Conservation (phyloP, 331 rosid species). For the Acacia concinna region DNA sequence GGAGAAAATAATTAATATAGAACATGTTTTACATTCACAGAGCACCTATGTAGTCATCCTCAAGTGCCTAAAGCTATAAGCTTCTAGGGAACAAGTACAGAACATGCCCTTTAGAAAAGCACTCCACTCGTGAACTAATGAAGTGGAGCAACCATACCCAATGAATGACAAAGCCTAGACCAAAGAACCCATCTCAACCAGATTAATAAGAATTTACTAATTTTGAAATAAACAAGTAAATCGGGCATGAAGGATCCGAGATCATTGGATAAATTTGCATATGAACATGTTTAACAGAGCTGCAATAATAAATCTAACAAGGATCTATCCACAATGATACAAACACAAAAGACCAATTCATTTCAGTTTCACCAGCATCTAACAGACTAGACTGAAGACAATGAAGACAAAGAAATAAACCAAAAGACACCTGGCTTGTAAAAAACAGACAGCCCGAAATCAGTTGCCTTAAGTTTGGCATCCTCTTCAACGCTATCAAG, state of each 20-base stretch:
- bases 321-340: not conserved
- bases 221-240: slow-evolving; percentile 1
- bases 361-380: not conserved
- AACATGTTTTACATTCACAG: slow-evolving; percentile 14
- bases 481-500: slow-evolving; percentile 49
- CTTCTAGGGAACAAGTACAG: not conserved
- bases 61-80: not conserved
- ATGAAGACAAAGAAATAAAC: not conserved
- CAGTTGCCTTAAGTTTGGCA: slow-evolving; percentile 60
- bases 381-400: not conserved
- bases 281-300: not conserved
- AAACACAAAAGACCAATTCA: not conserved
- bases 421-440: slow-evolving; percentile 52
- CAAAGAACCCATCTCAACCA: slow-evolving; percentile 2
- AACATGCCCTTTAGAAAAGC: not conserved
- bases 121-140: not conserved
- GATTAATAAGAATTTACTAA: slow-evolving; percentile 1
- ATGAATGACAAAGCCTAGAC: not conserved
- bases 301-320: not conserved
- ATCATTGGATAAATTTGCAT: not conserved
- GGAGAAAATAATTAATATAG: not conserved
- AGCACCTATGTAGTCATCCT: not conserved
- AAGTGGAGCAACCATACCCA: not conserved
- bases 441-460: slow-evolving; percentile 60
- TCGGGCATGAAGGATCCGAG: not conserved